phyloP scores from a whole-genome alignment of 176 grass and related monocot species.

The Triticum aestivum region DNA sequence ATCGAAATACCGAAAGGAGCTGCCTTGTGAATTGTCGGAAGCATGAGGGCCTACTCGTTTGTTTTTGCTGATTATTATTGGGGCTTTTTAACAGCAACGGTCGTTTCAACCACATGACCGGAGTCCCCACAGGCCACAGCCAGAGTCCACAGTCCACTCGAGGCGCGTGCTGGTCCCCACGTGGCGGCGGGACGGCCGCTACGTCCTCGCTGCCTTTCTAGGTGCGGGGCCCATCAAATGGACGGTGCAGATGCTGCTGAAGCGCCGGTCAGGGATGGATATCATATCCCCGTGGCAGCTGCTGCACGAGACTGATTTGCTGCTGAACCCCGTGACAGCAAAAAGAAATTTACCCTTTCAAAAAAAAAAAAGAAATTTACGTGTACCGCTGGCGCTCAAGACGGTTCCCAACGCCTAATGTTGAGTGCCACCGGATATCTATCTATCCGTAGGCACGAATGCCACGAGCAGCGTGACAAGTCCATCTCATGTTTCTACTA shows the following conservation, averaged over 20 bases:
- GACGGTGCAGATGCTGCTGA: slow-evolving; percentile 36
- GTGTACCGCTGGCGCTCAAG: too few relatives aligned
- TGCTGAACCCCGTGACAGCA: too few relatives aligned
- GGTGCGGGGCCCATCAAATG: neutral
- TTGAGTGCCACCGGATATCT: neutral
- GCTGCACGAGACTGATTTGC: neutral
- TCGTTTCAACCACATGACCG: slow-evolving; percentile 35
- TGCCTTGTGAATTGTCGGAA: neutral
- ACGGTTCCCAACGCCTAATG: too few relatives aligned
- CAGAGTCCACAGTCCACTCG: neutral
- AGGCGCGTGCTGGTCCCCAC: slow-evolving; percentile 45
- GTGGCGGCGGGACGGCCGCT: neutral
- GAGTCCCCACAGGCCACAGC: slow-evolving; percentile 12
- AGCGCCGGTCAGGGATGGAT: slow-evolving; percentile 15
- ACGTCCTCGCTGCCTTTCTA: neutral
- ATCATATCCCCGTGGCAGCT: slow-evolving; percentile 1
- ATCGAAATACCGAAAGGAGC: neutral
- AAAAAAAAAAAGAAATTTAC: too few relatives aligned
- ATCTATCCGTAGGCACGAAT: neutral
- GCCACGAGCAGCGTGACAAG: neutral
- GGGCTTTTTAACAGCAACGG: slow-evolving; percentile 39
- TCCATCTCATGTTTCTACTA: neutral
- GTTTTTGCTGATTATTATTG: slow-evolving; percentile 2
- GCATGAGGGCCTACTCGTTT: neutral
- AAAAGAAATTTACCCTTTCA: too few relatives aligned